Conservation (phyloP, 345 rosid species). For the Dipteronia dyeriana region DNA sequence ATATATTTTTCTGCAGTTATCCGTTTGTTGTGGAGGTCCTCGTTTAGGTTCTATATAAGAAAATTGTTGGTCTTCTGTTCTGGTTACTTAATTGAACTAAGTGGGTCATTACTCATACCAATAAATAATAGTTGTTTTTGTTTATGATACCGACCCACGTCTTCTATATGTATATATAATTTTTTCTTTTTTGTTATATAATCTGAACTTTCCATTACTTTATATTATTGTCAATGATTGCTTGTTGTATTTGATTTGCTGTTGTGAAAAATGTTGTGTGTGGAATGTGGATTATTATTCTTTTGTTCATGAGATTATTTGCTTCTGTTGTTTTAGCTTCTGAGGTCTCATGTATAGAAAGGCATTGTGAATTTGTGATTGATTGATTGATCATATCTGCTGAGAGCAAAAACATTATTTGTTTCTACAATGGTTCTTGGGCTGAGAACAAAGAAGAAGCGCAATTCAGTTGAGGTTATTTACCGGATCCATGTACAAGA, state of each 20-base stretch:
- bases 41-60: conserved; percentile 21
- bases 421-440: conserved; percentile 62
- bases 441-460: conserved; percentile 56
- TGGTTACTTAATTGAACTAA: not conserved
- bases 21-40: conserved; percentile 24
- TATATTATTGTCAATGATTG: not conserved
- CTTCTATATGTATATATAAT: not conserved
- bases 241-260: conserved; percentile 4
- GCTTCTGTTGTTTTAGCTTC: not conserved
- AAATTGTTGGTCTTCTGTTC: conserved; percentile 11
- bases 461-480: conserved; percentile 35
- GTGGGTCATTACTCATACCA: not conserved
- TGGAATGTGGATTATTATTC: not conserved
- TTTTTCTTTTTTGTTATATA: conserved; percentile 14
- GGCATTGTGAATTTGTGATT: conserved; percentile 26
- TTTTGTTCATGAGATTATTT: not conserved
- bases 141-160: conserved; percentile 21
- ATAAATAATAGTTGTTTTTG: conserved; percentile 11
- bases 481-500: conserved; percentile 53
- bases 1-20: not conserved
- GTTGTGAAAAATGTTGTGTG: not conserved
- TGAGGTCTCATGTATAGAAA: conserved; percentile 18
- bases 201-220: not conserved
- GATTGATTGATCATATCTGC: conserved; percentile 13
- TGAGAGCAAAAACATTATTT: conserved; percentile 20